phyloP scores from a whole-genome alignment of 148 eudicot species.

The Limonium bicolor region DNA sequence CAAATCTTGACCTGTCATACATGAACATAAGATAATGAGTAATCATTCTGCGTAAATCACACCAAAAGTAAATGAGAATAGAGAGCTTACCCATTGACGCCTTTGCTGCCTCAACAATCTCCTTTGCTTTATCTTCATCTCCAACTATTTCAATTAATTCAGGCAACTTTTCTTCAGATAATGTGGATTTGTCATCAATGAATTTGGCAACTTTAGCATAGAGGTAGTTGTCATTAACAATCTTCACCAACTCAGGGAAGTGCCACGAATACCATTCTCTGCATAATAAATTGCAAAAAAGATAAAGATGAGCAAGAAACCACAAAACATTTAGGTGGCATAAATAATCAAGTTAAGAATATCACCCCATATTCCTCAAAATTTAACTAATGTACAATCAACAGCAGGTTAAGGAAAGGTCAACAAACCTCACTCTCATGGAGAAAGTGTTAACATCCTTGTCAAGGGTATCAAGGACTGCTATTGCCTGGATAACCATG shows the following conservation, averaged over 20 bases:
- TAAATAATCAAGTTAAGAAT: not conserved
- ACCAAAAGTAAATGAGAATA: not conserved
- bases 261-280: conserved; percentile 99
- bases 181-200: conserved; percentile 62
- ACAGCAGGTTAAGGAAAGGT: not conserved
- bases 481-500: conserved; percentile 96
- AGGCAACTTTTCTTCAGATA: conserved; percentile 61
- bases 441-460: conserved; percentile 85
- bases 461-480: conserved; percentile 93
- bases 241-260: conserved; percentile 87
- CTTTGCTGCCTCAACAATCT: conserved; percentile 88
- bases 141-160: conserved; percentile 70
- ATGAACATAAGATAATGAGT: not conserved
- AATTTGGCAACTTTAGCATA: conserved; percentile 74
- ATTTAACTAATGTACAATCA: not conserved
- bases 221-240: conserved; percentile 79
- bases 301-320: not conserved
- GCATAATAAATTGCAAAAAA: conserved; percentile 11
- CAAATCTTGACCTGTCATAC: conserved; percentile 71
- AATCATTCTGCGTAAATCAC: not conserved
- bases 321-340: not conserved
- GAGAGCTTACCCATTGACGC: conserved; percentile 78
- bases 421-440: conserved; percentile 93
- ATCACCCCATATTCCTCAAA: not conserved
- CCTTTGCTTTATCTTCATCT: conserved; percentile 97